Conservation (phyloP, 176 grass and related monocot species). For the Triticum dicoccoides region DNA sequence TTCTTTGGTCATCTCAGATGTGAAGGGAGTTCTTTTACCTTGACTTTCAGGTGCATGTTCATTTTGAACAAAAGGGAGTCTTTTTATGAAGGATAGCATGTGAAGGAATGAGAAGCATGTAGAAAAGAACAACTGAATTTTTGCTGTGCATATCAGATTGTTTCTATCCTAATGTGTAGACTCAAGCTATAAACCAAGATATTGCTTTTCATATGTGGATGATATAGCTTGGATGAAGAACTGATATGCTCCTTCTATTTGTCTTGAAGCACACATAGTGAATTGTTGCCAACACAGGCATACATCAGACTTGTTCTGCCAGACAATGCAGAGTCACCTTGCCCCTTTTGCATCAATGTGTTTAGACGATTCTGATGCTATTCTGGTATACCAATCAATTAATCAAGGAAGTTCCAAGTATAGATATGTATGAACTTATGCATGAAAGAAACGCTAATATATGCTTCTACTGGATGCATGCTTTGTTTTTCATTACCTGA, state of each 20-base stretch:
- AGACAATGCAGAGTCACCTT: neutral
- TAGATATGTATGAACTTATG: too few relatives aligned
- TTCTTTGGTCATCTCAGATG: neutral
- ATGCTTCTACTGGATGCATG: neutral
- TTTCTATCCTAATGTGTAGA: neutral
- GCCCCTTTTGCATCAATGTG: neutral
- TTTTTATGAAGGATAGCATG: constrained; percentile 14
- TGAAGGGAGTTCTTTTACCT: constrained; percentile 27
- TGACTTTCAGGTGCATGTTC: constrained; percentile 19
- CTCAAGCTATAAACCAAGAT: neutral
- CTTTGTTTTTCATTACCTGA: neutral
- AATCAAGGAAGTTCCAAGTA: neutral
- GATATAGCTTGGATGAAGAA: neutral
- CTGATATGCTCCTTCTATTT: too few relatives aligned
- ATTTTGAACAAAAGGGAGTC: neutral
- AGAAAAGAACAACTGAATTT: neutral
- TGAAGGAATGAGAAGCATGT: neutral
- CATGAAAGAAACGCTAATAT: neutral
- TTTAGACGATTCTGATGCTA: neutral
- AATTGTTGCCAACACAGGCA: neutral
- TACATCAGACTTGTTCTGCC: neutral
- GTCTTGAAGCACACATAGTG: too few relatives aligned
- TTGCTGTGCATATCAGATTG: neutral
- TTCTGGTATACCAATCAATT: neutral
- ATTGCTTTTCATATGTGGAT: neutral